Conservation (phyloP, 2,329 filamentous ascomycete species). For the Proliferodiscus dingleyae region DNA sequence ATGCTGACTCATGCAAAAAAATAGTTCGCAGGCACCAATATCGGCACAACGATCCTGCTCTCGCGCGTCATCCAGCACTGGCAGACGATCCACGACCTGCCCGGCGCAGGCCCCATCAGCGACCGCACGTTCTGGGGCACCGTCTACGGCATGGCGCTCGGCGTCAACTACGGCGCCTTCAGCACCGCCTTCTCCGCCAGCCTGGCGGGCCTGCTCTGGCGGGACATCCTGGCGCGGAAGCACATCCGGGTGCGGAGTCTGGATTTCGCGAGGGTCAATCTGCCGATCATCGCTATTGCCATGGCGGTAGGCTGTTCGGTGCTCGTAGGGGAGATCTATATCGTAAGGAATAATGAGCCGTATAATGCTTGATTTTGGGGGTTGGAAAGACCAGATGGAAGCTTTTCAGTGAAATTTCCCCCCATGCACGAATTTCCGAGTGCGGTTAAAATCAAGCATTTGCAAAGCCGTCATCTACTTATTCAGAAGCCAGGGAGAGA, state of each 20-base stretch:
- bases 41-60: slow-evolving; percentile 69
- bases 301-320: slow-evolving; percentile 61
- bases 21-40: slow-evolving; percentile 72
- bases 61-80: slow-evolving; percentile 67
- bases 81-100: slow-evolving; percentile 51
- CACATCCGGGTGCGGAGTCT: slow-evolving; percentile 58
- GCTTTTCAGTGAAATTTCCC: too few species aligned
- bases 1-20: neutral
- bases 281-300: slow-evolving; percentile 64
- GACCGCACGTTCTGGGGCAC: slow-evolving; percentile 69
- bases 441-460: too few species aligned
- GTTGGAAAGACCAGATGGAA: too few species aligned
- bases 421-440: too few species aligned
- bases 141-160: slow-evolving; percentile 69
- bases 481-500: too few species aligned
- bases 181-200: slow-evolving; percentile 69
- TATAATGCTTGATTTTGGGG: slow-evolving; percentile 8
- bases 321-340: slow-evolving; percentile 59
- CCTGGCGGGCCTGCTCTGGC: slow-evolving; percentile 66
- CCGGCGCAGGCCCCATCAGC: slow-evolving; percentile 46
- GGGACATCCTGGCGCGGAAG: slow-evolving; percentile 64
- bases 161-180: slow-evolving; percentile 71
- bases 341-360: slow-evolving; percentile 38
- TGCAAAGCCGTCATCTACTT: too few species aligned
- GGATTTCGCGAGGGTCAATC: slow-evolving; percentile 64